Conservation (phyloP, 1,139 yeast genomes). For the Kazachstania sp. region DNA sequence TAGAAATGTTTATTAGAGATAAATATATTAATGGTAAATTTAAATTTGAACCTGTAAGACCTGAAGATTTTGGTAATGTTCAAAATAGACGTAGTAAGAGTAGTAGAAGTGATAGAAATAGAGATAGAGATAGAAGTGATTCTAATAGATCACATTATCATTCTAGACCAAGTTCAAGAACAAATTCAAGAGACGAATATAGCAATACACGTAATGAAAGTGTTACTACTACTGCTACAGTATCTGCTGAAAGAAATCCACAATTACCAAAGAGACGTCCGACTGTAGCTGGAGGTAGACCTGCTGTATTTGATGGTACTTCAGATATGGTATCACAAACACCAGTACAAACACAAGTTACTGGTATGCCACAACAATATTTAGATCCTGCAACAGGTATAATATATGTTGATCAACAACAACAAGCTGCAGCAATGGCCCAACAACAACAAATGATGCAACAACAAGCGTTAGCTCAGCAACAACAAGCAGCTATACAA, state of each 20-base stretch:
- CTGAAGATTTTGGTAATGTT: constrained; percentile 19
- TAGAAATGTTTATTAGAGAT: constrained; percentile 48
- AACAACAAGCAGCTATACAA: constrained; percentile 14
- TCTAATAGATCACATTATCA: not conserved
- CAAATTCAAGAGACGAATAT: constrained; percentile 9
- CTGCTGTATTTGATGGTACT: constrained; percentile 29
- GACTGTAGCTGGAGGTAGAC: constrained; percentile 16
- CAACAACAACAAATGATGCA: too few species aligned
- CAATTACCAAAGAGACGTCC: constrained; percentile 22
- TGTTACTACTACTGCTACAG: too few species aligned
- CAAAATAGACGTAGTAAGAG: not conserved
- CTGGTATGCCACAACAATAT: constrained; percentile 27
- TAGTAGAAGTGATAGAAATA: not conserved
- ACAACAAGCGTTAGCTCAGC: constrained; percentile 16
- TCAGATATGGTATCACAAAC: constrained; percentile 8
- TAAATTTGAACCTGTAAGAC: constrained; percentile 34
- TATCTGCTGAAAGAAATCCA: not conserved
- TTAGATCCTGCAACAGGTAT: constrained; percentile 29
- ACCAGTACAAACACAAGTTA: constrained; percentile 2
- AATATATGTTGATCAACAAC: constrained; percentile 26
- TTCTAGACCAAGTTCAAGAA: too few species aligned
- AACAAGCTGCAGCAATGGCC: constrained; percentile 15
- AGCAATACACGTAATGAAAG: not conserved
- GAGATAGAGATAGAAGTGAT: not conserved
- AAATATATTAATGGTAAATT: constrained; percentile 50